phyloP scores from a whole-genome alignment of 2,329 filamentous ascomycete species.

The Penicillium fuscoglaucum region DNA sequence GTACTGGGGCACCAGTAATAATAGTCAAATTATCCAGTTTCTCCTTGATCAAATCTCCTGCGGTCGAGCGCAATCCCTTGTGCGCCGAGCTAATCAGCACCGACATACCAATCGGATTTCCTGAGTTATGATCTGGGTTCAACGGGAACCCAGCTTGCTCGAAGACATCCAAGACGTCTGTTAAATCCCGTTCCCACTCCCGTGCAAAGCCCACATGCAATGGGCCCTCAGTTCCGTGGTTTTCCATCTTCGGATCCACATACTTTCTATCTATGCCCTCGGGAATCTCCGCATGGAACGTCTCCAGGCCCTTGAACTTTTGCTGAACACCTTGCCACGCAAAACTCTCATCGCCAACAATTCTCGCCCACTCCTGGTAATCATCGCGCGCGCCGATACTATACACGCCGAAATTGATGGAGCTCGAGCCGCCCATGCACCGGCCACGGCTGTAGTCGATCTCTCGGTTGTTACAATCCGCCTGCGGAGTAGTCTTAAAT shows the following conservation, averaged over 20 bases:
- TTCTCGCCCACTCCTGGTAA: slow-evolving; percentile 25
- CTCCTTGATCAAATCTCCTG: slow-evolving; percentile 50
- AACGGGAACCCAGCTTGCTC: slow-evolving; percentile 50
- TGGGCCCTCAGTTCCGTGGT: slow-evolving; percentile 18
- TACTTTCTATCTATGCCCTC: slow-evolving; percentile 15
- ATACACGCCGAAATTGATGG: slow-evolving; percentile 26
- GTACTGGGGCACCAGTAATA: slow-evolving; percentile 51
- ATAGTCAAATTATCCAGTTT: slow-evolving; percentile 55
- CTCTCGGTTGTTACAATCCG: slow-evolving; percentile 32
- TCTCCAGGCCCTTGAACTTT: slow-evolving; percentile 22
- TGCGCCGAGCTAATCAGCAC: slow-evolving; percentile 53
- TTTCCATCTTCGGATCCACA: slow-evolving; percentile 9
- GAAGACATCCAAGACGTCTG: slow-evolving; percentile 41
- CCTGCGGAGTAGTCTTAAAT: slow-evolving; percentile 51
- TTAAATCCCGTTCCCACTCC: slow-evolving; percentile 24
- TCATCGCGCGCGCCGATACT: slow-evolving; percentile 24
- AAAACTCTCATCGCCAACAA: slow-evolving; percentile 18
- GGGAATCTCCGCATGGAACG: slow-evolving; percentile 12
- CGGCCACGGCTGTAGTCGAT: slow-evolving; percentile 23
- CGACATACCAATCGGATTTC: slow-evolving; percentile 59
- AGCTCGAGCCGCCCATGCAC: slow-evolving; percentile 21
- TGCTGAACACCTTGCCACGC: slow-evolving; percentile 18
- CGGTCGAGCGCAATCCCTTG: slow-evolving; percentile 52
- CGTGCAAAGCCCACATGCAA: slow-evolving; percentile 20
- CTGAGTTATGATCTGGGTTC: slow-evolving; percentile 60